Base-by-base conservation (phyloP, 768 basidiomycete genomes). In the Exidia glandulosa region DNA sequence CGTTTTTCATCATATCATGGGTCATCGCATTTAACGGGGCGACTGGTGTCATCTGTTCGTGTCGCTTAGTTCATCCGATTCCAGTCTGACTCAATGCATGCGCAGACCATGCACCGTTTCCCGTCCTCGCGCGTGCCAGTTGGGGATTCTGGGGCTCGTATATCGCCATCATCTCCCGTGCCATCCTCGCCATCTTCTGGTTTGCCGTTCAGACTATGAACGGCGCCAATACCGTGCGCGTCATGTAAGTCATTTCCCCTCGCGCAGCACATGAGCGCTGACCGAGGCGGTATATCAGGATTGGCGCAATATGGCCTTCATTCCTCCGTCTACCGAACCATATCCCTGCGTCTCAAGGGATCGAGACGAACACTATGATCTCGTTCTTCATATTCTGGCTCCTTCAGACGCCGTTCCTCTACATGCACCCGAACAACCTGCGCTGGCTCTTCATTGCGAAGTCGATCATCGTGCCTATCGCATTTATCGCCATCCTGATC, bases 111-210 rank as follows among this genome's bases (percentile, higher is more conserved):
- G 74, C 92, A 27, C 81, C 87, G 0, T 91, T 91, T 68, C 79
- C 82, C 1, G 79, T 93, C 56, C 75, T 91, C n/a, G 89, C 86
- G 64, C 78, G 91, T 16, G 90, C 90, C 2, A 90, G 87, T 0
- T 89, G 93, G 65, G 91, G 92, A 2, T 93, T 91, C 74, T 93
- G 87, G 83, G 81, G 93, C 66, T 88, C 88, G 67, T 93, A 90
- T 72, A 92, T 92, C 70, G 84, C 82, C 60, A 87, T 94, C 52
- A 69, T 92, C 60, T 89, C 87, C 64, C 81, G 90, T 25, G 79
- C 84, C 48, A 73, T 90, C 23, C 79, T 93, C 27, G 77, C 87
- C 36, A 81, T 90, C 79, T 88, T 91, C 70, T 93, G 90, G 88
- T 88, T 88, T 61, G 83, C 83, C 5, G 79, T 88, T 19, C 86